These are phyloP conservation scores for Cicer pinnatifidum DNA, from an alignment of 306 rosid genomes.

Conservation along the genomic window DNA sequence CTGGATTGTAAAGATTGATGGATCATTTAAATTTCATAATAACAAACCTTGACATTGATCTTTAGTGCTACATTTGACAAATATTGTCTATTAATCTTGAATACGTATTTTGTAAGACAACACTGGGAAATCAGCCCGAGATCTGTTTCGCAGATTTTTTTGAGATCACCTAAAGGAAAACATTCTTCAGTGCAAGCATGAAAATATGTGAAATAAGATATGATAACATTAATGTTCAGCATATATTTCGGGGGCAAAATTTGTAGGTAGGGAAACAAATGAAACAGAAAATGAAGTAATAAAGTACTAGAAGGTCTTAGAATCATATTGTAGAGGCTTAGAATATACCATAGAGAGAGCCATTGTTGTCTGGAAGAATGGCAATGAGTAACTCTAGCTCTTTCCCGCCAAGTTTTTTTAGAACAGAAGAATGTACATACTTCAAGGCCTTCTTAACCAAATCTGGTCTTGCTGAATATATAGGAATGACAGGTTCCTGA, in stretches of 20 bases:
- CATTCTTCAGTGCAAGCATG: constrained; percentile 22
- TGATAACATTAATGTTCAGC: no score
- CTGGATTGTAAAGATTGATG: not conserved
- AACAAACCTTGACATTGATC: constrained; percentile 69
- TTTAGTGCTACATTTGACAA: constrained; percentile 65
- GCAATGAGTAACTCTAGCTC: constrained; percentile 53
- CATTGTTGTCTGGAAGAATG: constrained; percentile 56
- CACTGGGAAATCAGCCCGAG: constrained; percentile 76
- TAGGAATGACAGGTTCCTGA: constrained; percentile 48
- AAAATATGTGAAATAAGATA: not conserved
- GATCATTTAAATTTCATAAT: constrained; percentile 3
- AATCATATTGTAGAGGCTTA: not conserved
- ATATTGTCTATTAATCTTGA: constrained; percentile 61
- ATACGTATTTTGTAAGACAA: constrained; percentile 72
- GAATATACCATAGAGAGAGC: constrained; percentile 53
- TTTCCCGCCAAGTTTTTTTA: constrained; percentile 49
- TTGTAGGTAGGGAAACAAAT: not conserved
- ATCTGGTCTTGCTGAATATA: constrained; percentile 50
- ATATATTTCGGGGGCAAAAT: no score
- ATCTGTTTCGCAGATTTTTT: constrained; percentile 76
- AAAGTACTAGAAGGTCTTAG: constrained; percentile 28
- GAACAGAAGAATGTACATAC: constrained; percentile 46
- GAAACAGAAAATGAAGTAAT: not conserved
- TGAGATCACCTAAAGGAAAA: constrained; percentile 64
- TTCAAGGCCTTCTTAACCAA: constrained; percentile 55